A percentile compares a stretch with the other conserved stretches of the same genome.
phyloP scores from a whole-genome alignment of 345 rosid species.

The Eucalyptus cladocalyx region DNA sequence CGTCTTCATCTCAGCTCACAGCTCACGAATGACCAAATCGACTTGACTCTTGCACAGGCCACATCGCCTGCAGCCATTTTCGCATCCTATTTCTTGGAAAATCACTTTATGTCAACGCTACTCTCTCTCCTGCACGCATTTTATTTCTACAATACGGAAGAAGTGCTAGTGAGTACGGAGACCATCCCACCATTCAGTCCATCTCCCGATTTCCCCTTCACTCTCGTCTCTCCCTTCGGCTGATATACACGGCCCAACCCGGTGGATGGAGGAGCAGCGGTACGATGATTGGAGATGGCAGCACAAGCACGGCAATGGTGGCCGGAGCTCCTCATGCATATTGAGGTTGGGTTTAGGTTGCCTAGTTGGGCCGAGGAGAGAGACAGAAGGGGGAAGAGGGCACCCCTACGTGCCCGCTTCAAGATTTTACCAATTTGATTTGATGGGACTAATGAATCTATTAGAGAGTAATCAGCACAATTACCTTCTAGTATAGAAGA shows the following conservation, averaged over 20 bases:
- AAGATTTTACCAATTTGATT: no score
- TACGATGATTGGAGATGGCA: neutral
- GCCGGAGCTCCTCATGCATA: neutral
- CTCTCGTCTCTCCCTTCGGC: neutral
- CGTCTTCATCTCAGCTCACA: no score
- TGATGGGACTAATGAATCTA: neutral
- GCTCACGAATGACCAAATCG: no score
- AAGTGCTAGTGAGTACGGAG: neutral
- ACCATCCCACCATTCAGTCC: neutral
- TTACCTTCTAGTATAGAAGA: neutral
- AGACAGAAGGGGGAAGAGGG: neutral
- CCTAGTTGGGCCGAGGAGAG: neutral
- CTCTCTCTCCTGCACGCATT: neutral
- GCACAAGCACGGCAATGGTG: neutral
- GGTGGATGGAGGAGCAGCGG: neutral
- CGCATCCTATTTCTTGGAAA: neutral
- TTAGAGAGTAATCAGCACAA: accelerated
- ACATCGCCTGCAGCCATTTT: slow-evolving; percentile 1
- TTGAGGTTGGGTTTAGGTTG: neutral
- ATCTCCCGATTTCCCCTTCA: neutral
- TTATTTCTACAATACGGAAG: neutral
- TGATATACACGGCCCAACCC: accelerated
- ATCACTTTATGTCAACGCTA: neutral
- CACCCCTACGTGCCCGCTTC: neutral
- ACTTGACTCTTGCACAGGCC: no score